Conservation (phyloP, 192 early-diverging fungal species). For the Martensiomyces pterosporus region DNA sequence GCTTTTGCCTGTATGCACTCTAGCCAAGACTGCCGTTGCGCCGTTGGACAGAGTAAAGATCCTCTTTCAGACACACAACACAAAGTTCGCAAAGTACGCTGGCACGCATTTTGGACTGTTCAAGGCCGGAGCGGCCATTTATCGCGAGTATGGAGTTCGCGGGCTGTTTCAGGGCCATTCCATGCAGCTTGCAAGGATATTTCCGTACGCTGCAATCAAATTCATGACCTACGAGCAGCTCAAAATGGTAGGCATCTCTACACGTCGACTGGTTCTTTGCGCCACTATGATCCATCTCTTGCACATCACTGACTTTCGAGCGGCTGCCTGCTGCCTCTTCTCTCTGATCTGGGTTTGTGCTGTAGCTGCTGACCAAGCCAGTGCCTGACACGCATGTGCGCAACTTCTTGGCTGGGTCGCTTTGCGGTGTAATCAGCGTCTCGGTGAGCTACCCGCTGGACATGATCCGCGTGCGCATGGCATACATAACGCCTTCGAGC, state of each 20-base stretch:
- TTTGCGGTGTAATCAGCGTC: constrained; percentile 80
- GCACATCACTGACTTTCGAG: too few relatives aligned
- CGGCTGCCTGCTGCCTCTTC: too few relatives aligned
- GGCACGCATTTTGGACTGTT: constrained; percentile 68
- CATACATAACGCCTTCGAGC: constrained; percentile 55
- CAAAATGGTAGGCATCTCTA: constrained; percentile 44
- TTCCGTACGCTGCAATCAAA: constrained; percentile 96
- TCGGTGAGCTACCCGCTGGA: constrained; percentile 92
- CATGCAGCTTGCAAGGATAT: constrained; percentile 88
- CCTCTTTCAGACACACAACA: constrained; percentile 75
- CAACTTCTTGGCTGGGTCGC: constrained; percentile 80
- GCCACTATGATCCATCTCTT: too few relatives aligned
- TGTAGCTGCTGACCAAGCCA: constrained; percentile 61
- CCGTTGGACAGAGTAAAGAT: constrained; percentile 85
- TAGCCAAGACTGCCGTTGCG: constrained; percentile 75
- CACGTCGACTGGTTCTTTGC: too few relatives aligned
- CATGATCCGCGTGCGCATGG: constrained; percentile 88
- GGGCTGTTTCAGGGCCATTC: constrained; percentile 95
- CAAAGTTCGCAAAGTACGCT: constrained; percentile 58
- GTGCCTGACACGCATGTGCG: constrained; percentile 61
- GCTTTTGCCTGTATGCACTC: not conserved
- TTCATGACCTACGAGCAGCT: constrained; percentile 97
- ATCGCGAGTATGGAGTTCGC: constrained; percentile 60
- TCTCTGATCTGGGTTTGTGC: too few relatives aligned
- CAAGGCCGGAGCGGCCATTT: constrained; percentile 72